phyloP scores from a whole-genome alignment of 495 filamentous ascomycete species.

The Penicillium bovifimosum region DNA sequence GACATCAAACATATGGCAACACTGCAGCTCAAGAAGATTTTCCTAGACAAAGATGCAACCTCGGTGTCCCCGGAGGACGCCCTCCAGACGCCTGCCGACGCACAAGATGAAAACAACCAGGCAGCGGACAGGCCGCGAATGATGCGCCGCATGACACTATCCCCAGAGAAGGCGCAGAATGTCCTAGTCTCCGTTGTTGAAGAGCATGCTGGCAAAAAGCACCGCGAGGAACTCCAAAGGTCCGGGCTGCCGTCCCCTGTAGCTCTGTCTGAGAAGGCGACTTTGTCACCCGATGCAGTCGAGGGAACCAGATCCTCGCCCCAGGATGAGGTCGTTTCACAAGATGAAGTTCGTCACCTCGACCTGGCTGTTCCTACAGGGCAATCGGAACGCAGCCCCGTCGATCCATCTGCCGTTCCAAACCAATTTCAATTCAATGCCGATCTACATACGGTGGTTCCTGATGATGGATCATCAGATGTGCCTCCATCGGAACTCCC shows the following conservation, averaged over 20 bases:
- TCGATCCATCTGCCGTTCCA: conserved; percentile 6
- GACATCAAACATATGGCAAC: conserved; percentile 90
- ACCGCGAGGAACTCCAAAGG: conserved; percentile 20
- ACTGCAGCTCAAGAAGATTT: conserved; percentile 90
- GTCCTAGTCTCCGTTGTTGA: conserved; percentile 66
- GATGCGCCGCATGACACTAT: conserved; percentile 49
- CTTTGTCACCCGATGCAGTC: conserved; percentile 12
- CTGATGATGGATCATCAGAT: conserved; percentile 5
- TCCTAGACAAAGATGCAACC: conserved; percentile 78
- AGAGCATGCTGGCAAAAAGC: conserved; percentile 48
- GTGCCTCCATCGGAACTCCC: conserved; percentile 7
- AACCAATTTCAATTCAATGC: conserved; percentile 1
- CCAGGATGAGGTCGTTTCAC: conserved; percentile 22
- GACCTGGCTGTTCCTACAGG: conserved; percentile 60
- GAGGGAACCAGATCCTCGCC: conserved; percentile 15
- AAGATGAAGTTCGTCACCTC: conserved; percentile 59
- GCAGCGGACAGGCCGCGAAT: conserved; percentile 28
- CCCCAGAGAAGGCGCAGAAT: conserved; percentile 63
- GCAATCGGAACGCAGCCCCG: conserved; percentile 22
- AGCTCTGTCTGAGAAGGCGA: conserved; percentile 7
- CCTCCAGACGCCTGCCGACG: conserved; percentile 51
- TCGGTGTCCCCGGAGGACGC: conserved; percentile 52
- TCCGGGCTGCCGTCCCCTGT: conserved; percentile 11
- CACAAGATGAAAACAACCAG: conserved; percentile 44
- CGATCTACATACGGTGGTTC: conserved; percentile 9